Evolutionary conservation across 805 yeast species (phyloP), one percentile per base, ranked within the genome.

Genomic region (Ascoidea asiatica): DNA sequence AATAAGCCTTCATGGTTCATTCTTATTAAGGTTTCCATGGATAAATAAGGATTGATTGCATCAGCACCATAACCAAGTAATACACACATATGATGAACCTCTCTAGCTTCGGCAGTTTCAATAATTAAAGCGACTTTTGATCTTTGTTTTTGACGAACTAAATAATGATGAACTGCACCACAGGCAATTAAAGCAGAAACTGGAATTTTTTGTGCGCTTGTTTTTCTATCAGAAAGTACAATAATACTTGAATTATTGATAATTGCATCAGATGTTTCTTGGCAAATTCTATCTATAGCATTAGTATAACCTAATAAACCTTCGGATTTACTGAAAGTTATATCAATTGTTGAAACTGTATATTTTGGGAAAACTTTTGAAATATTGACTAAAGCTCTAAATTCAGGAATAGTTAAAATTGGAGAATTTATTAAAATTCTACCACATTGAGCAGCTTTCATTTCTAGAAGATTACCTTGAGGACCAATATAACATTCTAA

Each of bases 61-160:
- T 90, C 98, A 50, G 90, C 95, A 72, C 98, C 98, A 62, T 92
- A 92, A 53, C 98, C 97, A 23, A 90, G 76, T 53, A 90, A 70
- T 54, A 88, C 88, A 69, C 96, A 87, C 63, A 88, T 78, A 66
- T 90, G 97, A 62, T 90, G 98, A 38, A 90, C 94, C 66, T 92
- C 98, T 61, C 95, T 81, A 15, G 97, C 97, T 66, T 90, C 98
- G 43, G 94, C 97, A 39, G 97, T 80, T 69, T 90, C 97, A 48
- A 90, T 73, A 49, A 90, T 68, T 50, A 90, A 66, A 2, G 97
- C 97, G 48, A 89, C 96, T 60, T 86, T 84, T 23, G 97, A 85
- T 64, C 98, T 88, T 65, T 85, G 95, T 68, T 89, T 92, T 61
- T 88, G 92, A 65, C 95, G 77, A 49, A 90, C 95, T 62, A 92